Base-by-base conservation (phyloP, 805 yeast species). In the Myxozyma melibiosi region DNA sequence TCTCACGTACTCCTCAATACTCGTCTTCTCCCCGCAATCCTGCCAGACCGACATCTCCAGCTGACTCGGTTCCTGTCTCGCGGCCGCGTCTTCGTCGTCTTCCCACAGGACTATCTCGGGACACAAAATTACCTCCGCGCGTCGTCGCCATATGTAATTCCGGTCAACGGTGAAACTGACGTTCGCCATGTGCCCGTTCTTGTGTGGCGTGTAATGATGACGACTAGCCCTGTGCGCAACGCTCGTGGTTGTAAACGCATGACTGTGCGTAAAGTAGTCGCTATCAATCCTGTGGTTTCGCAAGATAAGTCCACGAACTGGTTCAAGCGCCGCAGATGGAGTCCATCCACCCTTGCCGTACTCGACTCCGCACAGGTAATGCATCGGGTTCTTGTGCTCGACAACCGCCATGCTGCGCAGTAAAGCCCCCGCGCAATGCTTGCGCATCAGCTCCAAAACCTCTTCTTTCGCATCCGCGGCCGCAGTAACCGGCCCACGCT, bases 121-220 rank as follows among this genome's bases (percentile, higher is more conserved):
- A 37, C 25, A 40, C 8, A 52, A 31, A 18, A 55, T 45, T 30
- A 40, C n/a, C 40, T 51, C 56, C 8, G 56, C 56, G 1, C 64
- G 61, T 18, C 35, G 30, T 4, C 52, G 47, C 64, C 64, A 60
- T 11, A 60, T 60, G 27, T 58, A 60, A 28, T 45, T 46, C 33
- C 64, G 31, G 37, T 60, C 64, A 6, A 37, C 34, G 6, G 55
- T 53, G 22, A 43, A 53, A 28, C 33, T 44, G n/a, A 37, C 41
- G 13, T 3, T 20, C 9, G 30, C 7, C 11, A 6, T 11, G 33
- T 11, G 33, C 6, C 33, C 9, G 33, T 11, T 30, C 11, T 7
- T 30, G 33, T 7, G 9, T 11, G 6, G 11, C 33, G 6, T 30
- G 33, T 6, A 6, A 6, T 7, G 6, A 7, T 30, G 6, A 7